Percentiles rank a stretch among this genome's conserved stretches.
Evolutionary conservation across 495 filamentous ascomycete species (phyloP).

Genomic region (Lasiosphaeria miniovina): DNA sequence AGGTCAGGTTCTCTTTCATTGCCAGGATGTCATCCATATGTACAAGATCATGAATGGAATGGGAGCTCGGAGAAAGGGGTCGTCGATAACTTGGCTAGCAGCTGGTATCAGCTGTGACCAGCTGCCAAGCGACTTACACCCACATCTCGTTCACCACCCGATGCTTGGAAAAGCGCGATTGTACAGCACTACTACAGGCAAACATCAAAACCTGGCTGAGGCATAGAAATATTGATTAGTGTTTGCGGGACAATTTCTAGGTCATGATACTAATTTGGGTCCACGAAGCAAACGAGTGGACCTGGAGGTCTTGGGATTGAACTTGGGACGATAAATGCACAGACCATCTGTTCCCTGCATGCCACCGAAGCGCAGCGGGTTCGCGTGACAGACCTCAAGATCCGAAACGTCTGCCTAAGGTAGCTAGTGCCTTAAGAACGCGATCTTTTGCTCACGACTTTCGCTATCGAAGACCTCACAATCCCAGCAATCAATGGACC

Average conservation of each 20-base stretch:
- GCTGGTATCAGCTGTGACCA: background rate
- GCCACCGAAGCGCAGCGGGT: background rate
- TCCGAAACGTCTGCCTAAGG: background rate
- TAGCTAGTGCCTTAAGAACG: background rate
- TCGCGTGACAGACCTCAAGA: background rate
- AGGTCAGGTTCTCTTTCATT: background rate
- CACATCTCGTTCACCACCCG: background rate
- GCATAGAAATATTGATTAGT: too few relatives aligned
- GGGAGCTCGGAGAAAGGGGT: background rate
- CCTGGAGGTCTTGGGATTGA: too few relatives aligned
- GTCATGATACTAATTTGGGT: too few relatives aligned
- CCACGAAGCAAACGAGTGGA: too few relatives aligned
- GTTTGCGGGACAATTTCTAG: too few relatives aligned
- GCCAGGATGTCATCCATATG: background rate
- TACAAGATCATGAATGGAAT: background rate
- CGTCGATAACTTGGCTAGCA: background rate
- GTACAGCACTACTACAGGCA: too few relatives aligned
- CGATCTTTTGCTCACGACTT: background rate
- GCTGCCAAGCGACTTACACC: background rate
- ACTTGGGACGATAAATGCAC: background rate
- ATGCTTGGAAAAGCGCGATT: background rate
- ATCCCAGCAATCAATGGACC: slow-evolving; percentile 3
- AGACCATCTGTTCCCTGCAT: background rate
- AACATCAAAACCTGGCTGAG: too few relatives aligned
- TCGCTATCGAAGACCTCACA: background rate